A percentile compares a stretch with the other conserved stretches of the same genome.
Conservation (phyloP, 495 filamentous ascomycete genomes). For the Trichodelitschia bisporula region DNA sequence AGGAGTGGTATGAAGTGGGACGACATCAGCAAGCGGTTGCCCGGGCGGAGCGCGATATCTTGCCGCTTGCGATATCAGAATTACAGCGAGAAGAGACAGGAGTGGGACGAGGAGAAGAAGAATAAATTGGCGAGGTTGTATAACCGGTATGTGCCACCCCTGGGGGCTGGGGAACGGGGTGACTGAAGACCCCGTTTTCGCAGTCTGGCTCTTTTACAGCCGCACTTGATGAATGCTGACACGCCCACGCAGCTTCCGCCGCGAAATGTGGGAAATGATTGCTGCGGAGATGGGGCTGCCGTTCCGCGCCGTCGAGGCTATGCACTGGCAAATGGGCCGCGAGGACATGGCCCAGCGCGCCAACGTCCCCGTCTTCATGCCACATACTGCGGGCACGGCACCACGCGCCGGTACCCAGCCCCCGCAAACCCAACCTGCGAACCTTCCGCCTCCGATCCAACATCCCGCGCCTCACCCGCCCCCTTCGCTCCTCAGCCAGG, state of each 20-base stretch:
- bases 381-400: too few species aligned
- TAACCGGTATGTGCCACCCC: conserved; percentile 73
- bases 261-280: conserved; percentile 2
- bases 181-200: too few species aligned
- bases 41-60: conserved; percentile 75
- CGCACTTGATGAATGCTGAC: not conserved
- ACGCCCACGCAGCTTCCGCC: conserved; percentile 1
- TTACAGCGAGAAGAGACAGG: conserved; percentile 68
- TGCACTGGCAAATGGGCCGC: conserved; percentile 1
- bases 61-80: conserved; percentile 95
- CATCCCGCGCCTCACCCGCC: too few species aligned
- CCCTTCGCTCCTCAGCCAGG: too few species aligned
- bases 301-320: conserved; percentile 1
- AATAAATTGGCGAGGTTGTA: conserved; percentile 88
- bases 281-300: conserved; percentile 2
- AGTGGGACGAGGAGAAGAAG: conserved; percentile 95
- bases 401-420: too few species aligned
- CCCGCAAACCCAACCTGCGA: too few species aligned
- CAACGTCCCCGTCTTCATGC: conserved; percentile 1
- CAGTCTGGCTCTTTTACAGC: too few species aligned
- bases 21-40: conserved; percentile 75
- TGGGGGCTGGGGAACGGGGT: too few species aligned
- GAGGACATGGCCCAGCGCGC: conserved; percentile 2
- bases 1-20: conserved; percentile 93
- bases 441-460: too few species aligned